phyloP scores from a whole-genome alignment of 2,329 filamentous ascomycete genomes.

The Volutella citrinella region DNA sequence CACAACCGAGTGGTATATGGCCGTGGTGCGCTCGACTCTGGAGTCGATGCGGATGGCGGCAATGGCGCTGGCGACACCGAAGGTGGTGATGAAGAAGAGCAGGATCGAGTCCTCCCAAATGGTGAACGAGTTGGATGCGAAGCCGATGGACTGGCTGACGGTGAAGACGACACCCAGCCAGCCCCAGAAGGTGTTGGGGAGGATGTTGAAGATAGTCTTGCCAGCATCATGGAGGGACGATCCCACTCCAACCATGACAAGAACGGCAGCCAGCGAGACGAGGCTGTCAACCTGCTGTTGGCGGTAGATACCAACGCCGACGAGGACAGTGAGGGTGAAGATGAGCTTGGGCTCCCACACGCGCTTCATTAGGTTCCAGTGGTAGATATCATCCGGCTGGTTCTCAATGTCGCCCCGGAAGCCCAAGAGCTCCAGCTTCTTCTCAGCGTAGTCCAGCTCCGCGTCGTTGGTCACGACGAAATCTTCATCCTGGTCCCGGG shows the following conservation, averaged over 20 bases:
- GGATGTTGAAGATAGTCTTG: conserved; percentile 47
- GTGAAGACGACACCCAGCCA: conserved; percentile 81
- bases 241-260: conserved; percentile 40
- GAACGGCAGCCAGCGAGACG: conserved; percentile 36
- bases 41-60: conserved; percentile 72
- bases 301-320: conserved; percentile 29
- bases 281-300: conserved; percentile 31
- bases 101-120: conserved; percentile 98
- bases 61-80: conserved; percentile 72
- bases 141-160: conserved; percentile 84
- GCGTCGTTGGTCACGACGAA: conserved; percentile 52
- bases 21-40: conserved; percentile 67
- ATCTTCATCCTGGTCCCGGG: conserved; percentile 53
- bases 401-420: conserved; percentile 37
- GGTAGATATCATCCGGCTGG: conserved; percentile 35
- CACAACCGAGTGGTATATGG: conserved; percentile 78
- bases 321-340: conserved; percentile 26
- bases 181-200: conserved; percentile 82
- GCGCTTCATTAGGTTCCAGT: conserved; percentile 33
- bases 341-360: conserved; percentile 34
- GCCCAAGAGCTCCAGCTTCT: conserved; percentile 49
- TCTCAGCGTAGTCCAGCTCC: conserved; percentile 59
- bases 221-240: conserved; percentile 41
- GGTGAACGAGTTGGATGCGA: conserved; percentile 96
- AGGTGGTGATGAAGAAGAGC: conserved; percentile 85